Evolutionary conservation across 2,329 filamentous ascomycete species (phyloP), one percentile per base, ranked within the genome.

Genomic region (Diplocarpon rosae): DNA sequence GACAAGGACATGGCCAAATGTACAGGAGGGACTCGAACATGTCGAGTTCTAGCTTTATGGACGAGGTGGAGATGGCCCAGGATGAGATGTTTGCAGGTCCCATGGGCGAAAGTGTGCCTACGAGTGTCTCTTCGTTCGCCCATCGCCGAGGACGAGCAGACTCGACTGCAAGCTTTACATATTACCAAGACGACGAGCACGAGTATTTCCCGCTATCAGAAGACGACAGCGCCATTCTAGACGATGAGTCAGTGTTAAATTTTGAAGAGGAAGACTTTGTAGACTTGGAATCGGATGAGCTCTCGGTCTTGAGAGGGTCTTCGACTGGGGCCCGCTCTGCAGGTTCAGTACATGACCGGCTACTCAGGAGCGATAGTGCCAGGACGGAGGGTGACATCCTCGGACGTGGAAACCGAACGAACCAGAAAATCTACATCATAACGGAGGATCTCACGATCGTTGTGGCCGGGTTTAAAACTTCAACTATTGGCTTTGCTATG

Each of bases 11-110:
- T 60, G 55, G 54, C 54, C 43, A 48, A 35, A 48, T 85, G 50
- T 85, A 86, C 63, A 71, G 80, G 43, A 70, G 82, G 44, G 71
- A 72, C 53, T 83, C 80, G 41, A 85, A 85, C 58, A 71, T 79
- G 57, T 87, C 83, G 66, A 78, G 73, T 64, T 72, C 80, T 30
- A 94, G 86, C 65, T 81, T 95, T 55, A 82, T 95, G 56, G 87
- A 87, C 54, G 87, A 95, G 64, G 89, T 96, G n/a, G 90, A 95
- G 63, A 96, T 98, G 92, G 90, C 92, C 15, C 87, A 93, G 41
- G 86, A 95, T 62, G 90, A 96, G 76, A 85, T 92, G 38, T 98
- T 90, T 66, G 83, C 90, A 17, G 92, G 92, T 6, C 92, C 90
- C 6, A 80, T 95, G 59, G 89, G 88, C 43, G 92, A 98, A 67